phyloP scores from a whole-genome alignment of 2,329 filamentous ascomycete genomes.

The Trichoderma sp. region DNA sequence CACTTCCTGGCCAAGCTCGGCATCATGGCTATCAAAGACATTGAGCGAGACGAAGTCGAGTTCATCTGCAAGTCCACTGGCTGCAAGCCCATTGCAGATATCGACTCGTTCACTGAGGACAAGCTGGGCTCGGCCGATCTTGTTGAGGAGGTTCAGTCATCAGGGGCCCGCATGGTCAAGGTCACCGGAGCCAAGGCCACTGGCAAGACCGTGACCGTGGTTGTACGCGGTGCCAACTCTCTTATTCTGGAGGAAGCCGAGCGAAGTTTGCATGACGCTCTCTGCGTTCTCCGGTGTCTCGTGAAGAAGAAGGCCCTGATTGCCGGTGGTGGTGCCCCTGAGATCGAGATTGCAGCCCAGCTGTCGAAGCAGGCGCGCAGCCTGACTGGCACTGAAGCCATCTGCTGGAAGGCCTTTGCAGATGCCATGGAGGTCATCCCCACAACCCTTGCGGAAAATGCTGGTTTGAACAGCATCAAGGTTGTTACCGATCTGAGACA shows the following conservation, averaged over 20 bases:
- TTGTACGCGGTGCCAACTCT: conserved; percentile 89
- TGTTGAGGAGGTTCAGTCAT: conserved; percentile 85
- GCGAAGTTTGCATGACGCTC: conserved; percentile 92
- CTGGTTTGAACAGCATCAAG: conserved; percentile 96
- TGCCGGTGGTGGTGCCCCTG: conserved; percentile 90
- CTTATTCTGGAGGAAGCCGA: conserved; percentile 97
- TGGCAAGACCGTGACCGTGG: conserved; percentile 87
- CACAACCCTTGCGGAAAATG: conserved; percentile 94
- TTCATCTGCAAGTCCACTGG: conserved; percentile 99
- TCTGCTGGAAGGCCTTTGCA: conserved; percentile 99
- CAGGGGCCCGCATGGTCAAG: conserved; percentile 89
- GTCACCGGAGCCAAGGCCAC: conserved; percentile 84
- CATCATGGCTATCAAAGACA: conserved; percentile 94
- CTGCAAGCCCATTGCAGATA: conserved; percentile 97
- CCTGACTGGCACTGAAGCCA: conserved; percentile 86
- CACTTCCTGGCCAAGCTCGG: conserved; percentile 97
- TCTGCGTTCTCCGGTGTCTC: conserved; percentile 93
- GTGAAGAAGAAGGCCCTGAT: conserved; percentile 99
- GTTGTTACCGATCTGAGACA: conserved; percentile 95
- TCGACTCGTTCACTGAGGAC: conserved; percentile 98
- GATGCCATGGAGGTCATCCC: conserved; percentile 97
- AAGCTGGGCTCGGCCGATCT: conserved; percentile 93
- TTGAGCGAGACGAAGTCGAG: conserved; percentile 97
- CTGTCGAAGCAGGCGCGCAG: conserved; percentile 78
- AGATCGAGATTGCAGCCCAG: conserved; percentile 91